Evolutionary conservation across 1,139 yeast species (phyloP).

Genomic region (Saccharomyces hybrid): DNA sequence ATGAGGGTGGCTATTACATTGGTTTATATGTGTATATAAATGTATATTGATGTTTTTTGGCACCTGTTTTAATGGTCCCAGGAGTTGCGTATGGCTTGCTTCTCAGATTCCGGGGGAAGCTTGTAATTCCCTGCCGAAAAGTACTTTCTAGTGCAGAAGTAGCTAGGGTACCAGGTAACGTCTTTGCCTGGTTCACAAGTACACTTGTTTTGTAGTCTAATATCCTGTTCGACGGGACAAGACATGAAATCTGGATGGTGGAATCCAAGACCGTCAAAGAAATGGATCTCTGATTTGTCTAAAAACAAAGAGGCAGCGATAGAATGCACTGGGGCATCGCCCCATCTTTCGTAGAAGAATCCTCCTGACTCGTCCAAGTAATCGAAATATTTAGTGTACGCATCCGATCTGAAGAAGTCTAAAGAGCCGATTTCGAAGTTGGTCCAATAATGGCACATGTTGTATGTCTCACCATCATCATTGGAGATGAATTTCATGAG

Average conservation of each 20-base stretch:
- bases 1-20: neutral
- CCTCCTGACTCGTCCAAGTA: slow-evolving; percentile 74
- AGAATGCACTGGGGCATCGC: slow-evolving; percentile 87
- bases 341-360: slow-evolving; percentile 88
- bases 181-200: slow-evolving; percentile 50
- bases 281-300: slow-evolving; percentile 59
- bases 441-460: slow-evolving; percentile 84
- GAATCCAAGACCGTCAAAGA: slow-evolving; percentile 78
- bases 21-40: neutral
- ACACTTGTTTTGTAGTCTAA: slow-evolving; percentile 51
- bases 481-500: slow-evolving; percentile 65
- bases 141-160: slow-evolving; percentile 31
- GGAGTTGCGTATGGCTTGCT: neutral
- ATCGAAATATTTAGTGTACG: slow-evolving; percentile 61
- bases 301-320: slow-evolving; percentile 75
- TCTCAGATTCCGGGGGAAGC: slow-evolving; percentile 23
- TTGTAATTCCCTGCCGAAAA: slow-evolving; percentile 25
- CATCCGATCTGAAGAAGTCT: slow-evolving; percentile 65
- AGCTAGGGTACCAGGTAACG: slow-evolving; percentile 28
- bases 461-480: slow-evolving; percentile 60
- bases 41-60: neutral
- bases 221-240: slow-evolving; percentile 59
- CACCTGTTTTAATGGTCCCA: neutral
- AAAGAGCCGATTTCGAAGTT: slow-evolving; percentile 75
- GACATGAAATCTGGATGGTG: slow-evolving; percentile 70